Percentiles rank a stretch among this genome's conserved stretches.
phyloP scores from a whole-genome alignment of 208 protist genomes.

The Leptomonas pyrrhocoris region DNA sequence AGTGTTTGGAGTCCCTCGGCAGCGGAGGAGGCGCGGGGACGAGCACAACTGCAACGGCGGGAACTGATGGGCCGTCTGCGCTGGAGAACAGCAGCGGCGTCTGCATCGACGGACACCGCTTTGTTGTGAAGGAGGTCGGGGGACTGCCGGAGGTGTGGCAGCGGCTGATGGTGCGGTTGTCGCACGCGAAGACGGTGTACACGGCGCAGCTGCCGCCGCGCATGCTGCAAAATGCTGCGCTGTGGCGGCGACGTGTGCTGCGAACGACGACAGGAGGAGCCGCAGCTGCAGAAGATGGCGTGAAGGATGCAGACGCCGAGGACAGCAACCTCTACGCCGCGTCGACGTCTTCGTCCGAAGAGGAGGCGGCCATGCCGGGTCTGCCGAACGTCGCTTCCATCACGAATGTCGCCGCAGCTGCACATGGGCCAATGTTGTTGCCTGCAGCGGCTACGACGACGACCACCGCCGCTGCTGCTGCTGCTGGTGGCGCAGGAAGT shows the following conservation, averaged over 20 bases:
- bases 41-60: background rate
- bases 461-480: background rate
- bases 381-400: conserved; percentile 16
- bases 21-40: background rate
- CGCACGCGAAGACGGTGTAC: conserved; percentile 20
- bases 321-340: background rate
- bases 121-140: conserved; percentile 26
- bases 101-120: conserved; percentile 14
- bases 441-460: background rate
- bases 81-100: conserved; percentile 6
- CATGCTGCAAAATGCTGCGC: conserved; percentile 18
- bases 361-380: conserved; percentile 13
- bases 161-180: conserved; percentile 27
- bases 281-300: background rate
- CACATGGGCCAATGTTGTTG: background rate
- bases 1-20: conserved; percentile 25
- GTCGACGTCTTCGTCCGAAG: conserved; percentile 23
- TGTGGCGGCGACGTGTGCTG: conserved; percentile 26
- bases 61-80: background rate
- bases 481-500: background rate
- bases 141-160: conserved; percentile 29
- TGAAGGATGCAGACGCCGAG: background rate
- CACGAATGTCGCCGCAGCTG: conserved; percentile 10
- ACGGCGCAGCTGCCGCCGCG: conserved; percentile 27
- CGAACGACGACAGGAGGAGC: background rate